These are phyloP conservation scores for Sutorius australiensis DNA, from an alignment of 768 basidiomycete genomes.

Conservation along the genomic window DNA sequence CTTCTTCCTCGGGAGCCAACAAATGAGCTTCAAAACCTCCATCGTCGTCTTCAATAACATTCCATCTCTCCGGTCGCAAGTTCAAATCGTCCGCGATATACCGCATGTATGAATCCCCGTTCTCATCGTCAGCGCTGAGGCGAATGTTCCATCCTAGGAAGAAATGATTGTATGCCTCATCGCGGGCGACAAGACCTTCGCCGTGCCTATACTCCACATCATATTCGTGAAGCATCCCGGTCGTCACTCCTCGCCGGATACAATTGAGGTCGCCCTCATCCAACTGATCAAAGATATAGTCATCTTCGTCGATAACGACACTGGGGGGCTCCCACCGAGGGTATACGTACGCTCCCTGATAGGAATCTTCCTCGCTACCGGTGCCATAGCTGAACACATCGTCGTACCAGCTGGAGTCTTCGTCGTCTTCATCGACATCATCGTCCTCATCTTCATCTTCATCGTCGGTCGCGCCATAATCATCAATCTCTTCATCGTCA, in stretches of 20 bases:
- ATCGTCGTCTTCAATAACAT: slow-evolving; percentile 30
- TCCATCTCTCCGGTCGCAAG: slow-evolving; percentile 44
- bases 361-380: slow-evolving; percentile 34
- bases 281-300: slow-evolving; percentile 35
- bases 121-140: slow-evolving; percentile 40
- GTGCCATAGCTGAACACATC: slow-evolving; percentile 36
- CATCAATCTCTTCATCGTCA: slow-evolving; percentile 42
- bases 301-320: slow-evolving; percentile 33
- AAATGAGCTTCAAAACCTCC: slow-evolving; percentile 43
- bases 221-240: slow-evolving; percentile 54
- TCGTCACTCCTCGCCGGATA: slow-evolving; percentile 57
- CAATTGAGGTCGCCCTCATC: slow-evolving; percentile 37
- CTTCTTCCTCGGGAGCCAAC: slow-evolving; percentile 35
- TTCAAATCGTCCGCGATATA: slow-evolving; percentile 39
- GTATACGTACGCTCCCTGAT: slow-evolving; percentile 39
- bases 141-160: slow-evolving; percentile 69
- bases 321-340: slow-evolving; percentile 60
- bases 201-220: slow-evolving; percentile 52
- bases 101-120: slow-evolving; percentile 40
- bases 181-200: slow-evolving; percentile 50
- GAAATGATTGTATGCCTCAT: slow-evolving; percentile 42
- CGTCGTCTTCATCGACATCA: slow-evolving; percentile 29
- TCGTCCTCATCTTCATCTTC: slow-evolving; percentile 23
- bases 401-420: slow-evolving; percentile 29
- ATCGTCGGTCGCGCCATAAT: slow-evolving; percentile 25